Evolutionary conservation across 495 filamentous ascomycete species (phyloP), one percentile per base, ranked within the genome.

Genomic region (Cladorrhinum samala): DNA sequence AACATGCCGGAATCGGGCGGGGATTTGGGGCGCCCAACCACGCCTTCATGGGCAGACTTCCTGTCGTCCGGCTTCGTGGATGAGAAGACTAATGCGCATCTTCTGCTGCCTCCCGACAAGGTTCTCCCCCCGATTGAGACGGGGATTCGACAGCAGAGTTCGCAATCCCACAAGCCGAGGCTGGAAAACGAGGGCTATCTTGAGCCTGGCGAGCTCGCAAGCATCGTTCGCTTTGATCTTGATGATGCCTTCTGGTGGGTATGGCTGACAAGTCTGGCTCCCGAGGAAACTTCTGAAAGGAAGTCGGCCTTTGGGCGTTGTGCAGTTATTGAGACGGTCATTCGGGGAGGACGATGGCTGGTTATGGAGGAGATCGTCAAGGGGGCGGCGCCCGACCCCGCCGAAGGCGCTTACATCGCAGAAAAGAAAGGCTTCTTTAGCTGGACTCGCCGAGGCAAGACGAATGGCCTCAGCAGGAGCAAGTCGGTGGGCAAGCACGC

Each of bases 241-340:
- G 93, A 98, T 62, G 93, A 97, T 64, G 85, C 91, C 0, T 98
- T 98, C 67, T 98, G 94, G 94, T 98, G 93, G 93, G 93, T 97
- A 20, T 98, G 93, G 93, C 96, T 97, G 77, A 93, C 82, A 60
- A 97, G 93, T 75, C 70, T 98, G 65, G 92, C 91, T 2, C 86
- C 82, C 6, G 93, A 98, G 60, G 93, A 98, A 68, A 83, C 90
- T 1, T 68, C 81, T 0, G 75, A 83, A 25, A 82, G 93, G 51
- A 98, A 98, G 68, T 85, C 91, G 3, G 88, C 89, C 16, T 98
- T 98, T 69, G 94, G 93, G 13, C 80, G 94, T 56, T 97, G 94
- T 64, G 89, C 93, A 17, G 76, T 98, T 14, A 75, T 97, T 16
- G 93, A 98, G 65, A 98, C 93, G 0, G 68, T 80, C 7, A 92